A percentile compares a stretch with the other conserved stretches of the same genome.
phyloP scores from a whole-genome alignment of 1,139 yeast species.

The Blastobotrys capitulatus region DNA sequence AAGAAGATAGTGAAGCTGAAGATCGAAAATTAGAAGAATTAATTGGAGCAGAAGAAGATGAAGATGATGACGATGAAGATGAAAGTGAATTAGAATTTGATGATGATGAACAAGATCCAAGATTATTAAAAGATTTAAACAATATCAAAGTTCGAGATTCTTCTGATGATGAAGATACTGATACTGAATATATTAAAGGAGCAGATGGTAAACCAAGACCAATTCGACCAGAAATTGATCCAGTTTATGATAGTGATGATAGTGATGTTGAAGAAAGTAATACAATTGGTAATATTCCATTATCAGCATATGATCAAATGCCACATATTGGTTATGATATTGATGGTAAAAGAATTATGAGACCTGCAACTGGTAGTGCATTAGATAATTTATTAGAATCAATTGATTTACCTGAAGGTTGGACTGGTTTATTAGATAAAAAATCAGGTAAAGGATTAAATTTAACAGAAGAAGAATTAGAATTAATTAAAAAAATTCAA shows the following conservation, averaged over 20 bases:
- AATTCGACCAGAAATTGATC: conserved; percentile 83
- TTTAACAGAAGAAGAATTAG: conserved; percentile 83
- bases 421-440: conserved; percentile 95
- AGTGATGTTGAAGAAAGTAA: conserved; percentile 79
- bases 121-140: conserved; percentile 19
- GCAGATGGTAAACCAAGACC: conserved; percentile 79
- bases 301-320: conserved; percentile 91
- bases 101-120: conserved; percentile 20
- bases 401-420: conserved; percentile 93
- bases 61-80: conserved; percentile 9
- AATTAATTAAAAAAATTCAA: conserved; percentile 80
- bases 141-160: conserved; percentile 20
- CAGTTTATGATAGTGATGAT: conserved; percentile 90
- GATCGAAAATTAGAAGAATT: conserved; percentile 24
- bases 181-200: conserved; percentile 31
- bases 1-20: conserved; percentile 15
- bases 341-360: conserved; percentile 95
- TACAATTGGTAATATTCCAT: conserved; percentile 89
- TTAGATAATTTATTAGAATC: conserved; percentile 81
- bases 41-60: conserved; percentile 23
- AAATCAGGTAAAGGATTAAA: conserved; percentile 85
- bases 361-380: conserved; percentile 97
- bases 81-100: conserved; percentile 25
- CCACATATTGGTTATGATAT: conserved; percentile 97
- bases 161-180: conserved; percentile 20